Evolutionary conservation across 2,329 filamentous ascomycete species (phyloP).

Genomic region (Trichoderma harzianum): DNA sequence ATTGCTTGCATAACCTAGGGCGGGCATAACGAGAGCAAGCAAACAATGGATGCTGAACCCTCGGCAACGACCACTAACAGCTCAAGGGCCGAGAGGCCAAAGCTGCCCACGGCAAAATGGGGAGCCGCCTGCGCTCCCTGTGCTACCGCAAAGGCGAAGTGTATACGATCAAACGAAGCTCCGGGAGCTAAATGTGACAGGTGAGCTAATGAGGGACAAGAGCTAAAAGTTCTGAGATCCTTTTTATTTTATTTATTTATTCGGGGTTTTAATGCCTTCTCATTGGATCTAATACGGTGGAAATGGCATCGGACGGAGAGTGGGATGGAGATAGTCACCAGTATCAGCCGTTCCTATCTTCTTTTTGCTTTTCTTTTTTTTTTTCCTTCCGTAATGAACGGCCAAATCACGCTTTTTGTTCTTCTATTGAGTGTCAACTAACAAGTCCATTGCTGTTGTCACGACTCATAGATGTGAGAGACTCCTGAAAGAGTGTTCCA

Average conservation of each 20-base stretch:
- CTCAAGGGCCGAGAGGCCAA: slow-evolving; percentile 24
- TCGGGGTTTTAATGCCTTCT: neutral
- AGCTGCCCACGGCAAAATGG: slow-evolving; percentile 43
- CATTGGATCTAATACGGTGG: neutral
- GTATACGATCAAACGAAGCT: slow-evolving; percentile 40
- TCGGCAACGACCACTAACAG: slow-evolving; percentile 6
- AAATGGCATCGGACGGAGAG: neutral
- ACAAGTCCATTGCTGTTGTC: neutral
- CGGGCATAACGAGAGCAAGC: neutral
- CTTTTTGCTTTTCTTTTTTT: neutral
- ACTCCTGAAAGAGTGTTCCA: slow-evolving; percentile 45
- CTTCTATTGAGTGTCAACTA: neutral
- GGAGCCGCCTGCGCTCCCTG: slow-evolving; percentile 48
- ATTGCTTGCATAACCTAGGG: slow-evolving; percentile 14
- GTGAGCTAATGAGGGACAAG: slow-evolving; percentile 26
- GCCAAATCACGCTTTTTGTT: neutral
- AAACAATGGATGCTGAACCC: slow-evolving; percentile 7
- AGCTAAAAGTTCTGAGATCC: neutral
- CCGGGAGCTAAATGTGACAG: slow-evolving; percentile 44
- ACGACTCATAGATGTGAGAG: slow-evolving; percentile 42
- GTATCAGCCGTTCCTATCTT: neutral
- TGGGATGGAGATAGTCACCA: neutral
- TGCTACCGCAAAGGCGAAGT: slow-evolving; percentile 49
- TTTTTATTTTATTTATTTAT: neutral
- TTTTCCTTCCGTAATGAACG: neutral